phyloP scores from a whole-genome alignment of 306 rosid species.

The Prunus padus region DNA sequence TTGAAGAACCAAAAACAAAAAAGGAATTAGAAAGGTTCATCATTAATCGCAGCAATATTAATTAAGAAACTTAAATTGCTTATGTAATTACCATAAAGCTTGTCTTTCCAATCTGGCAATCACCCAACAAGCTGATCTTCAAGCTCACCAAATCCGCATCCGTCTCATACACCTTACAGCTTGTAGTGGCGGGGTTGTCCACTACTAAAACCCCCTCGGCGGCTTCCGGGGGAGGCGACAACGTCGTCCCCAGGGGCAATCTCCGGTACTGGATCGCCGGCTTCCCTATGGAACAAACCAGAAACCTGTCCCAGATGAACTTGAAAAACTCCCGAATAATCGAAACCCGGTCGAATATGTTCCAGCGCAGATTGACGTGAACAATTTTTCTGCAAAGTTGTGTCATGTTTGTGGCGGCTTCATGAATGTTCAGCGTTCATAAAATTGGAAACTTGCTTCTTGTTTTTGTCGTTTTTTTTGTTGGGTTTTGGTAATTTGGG shows the following conservation, averaged over 20 bases:
- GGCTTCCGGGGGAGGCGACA: conserved; percentile 10
- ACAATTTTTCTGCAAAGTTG: conserved; percentile 60
- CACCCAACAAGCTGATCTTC: conserved; percentile 91
- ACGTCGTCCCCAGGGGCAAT: conserved; percentile 25
- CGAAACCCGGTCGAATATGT: conserved; percentile 48
- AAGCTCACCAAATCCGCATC: conserved; percentile 82
- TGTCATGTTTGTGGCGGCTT: conserved; percentile 55
- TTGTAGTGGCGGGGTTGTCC: conserved; percentile 23
- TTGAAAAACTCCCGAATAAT: conserved; percentile 64
- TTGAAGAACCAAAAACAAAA: conserved; percentile 16
- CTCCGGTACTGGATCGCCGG: conserved; percentile 42
- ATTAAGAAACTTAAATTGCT: not conserved
- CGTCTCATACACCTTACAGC: conserved; percentile 34
- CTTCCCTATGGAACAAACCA: conserved; percentile 61
- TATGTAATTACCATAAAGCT: conserved; percentile 61
- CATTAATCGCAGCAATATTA: not conserved
- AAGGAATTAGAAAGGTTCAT: not conserved
- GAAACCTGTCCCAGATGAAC: conserved; percentile 66
- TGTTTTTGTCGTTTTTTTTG: conserved; percentile 11
- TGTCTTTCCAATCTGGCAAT: conserved; percentile 91
- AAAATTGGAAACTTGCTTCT: conserved; percentile 13
- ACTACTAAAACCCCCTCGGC: conserved; percentile 2
- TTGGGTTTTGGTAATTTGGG: not conserved
- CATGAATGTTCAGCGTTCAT: conserved; percentile 36
- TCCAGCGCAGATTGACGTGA: conserved; percentile 56